These are phyloP conservation scores for Panaeolus papilionaceus DNA, from an alignment of 768 basidiomycete genomes.

Conservation along the genomic window DNA sequence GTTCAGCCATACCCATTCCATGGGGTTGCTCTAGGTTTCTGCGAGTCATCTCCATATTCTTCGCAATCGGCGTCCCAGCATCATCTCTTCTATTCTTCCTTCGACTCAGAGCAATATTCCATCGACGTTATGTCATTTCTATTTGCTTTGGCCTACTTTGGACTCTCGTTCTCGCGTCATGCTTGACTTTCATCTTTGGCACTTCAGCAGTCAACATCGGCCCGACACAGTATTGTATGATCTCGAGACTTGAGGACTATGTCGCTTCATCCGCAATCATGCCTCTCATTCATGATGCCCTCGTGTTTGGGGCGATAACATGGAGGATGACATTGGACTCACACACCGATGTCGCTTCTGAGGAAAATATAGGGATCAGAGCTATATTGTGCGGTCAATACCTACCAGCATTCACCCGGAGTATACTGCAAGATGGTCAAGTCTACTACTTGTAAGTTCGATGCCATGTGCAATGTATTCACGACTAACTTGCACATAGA, in stretches of 20 bases:
- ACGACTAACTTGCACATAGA: neutral
- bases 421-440: slow-evolving; percentile 36
- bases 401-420: slow-evolving; percentile 34
- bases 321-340: slow-evolving; percentile 30
- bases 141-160: slow-evolving; percentile 37
- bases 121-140: slow-evolving; percentile 27
- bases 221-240: slow-evolving; percentile 33
- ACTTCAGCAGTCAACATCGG: slow-evolving; percentile 29
- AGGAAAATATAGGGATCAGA: slow-evolving; percentile 15
- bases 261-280: slow-evolving; percentile 26
- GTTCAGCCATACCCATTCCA: neutral
- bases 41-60: slow-evolving; percentile 20
- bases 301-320: slow-evolving; percentile 39
- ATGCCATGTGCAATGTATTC: neutral
- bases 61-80: slow-evolving; percentile 27
- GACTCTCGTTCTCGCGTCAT: slow-evolving; percentile 33
- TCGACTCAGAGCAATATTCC: slow-evolving; percentile 35
- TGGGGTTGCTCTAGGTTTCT: slow-evolving; percentile 18
- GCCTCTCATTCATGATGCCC: slow-evolving; percentile 33
- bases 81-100: slow-evolving; percentile 36
- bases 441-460: slow-evolving; percentile 23
- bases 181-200: slow-evolving; percentile 32
- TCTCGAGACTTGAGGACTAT: slow-evolving; percentile 18
- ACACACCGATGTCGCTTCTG: neutral
- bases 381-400: slow-evolving; percentile 28